These are phyloP conservation scores for Xylariaceae sp. DNA, from an alignment of 2,329 filamentous ascomycete species.

Conservation along the genomic window DNA sequence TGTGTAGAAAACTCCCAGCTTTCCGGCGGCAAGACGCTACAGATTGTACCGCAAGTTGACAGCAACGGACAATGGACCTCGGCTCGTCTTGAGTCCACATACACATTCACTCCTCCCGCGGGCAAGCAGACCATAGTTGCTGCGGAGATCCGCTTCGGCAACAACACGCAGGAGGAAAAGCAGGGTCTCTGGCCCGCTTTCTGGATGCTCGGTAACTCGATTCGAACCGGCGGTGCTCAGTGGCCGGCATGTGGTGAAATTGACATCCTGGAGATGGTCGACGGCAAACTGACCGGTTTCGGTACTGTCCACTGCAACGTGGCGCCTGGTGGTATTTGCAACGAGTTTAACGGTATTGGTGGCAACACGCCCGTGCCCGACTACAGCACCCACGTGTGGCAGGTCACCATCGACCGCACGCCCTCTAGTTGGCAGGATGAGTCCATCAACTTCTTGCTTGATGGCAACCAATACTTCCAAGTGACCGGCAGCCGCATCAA, in stretches of 20 bases:
- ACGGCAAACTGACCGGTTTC: conserved; percentile 43
- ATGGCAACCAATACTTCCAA: conserved; percentile 42
- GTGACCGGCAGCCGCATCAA: conserved; percentile 41
- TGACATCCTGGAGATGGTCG: conserved; percentile 48
- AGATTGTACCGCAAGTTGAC: conserved; percentile 47
- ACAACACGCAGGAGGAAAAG: conserved; percentile 37
- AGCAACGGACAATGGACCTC: conserved; percentile 45
- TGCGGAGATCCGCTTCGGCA: conserved; percentile 44
- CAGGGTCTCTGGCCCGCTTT: conserved; percentile 52
- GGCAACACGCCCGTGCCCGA: conserved; percentile 39
- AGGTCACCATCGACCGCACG: conserved; percentile 44
- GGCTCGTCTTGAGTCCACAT: conserved; percentile 46
- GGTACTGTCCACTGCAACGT: conserved; percentile 48
- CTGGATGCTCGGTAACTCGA: conserved; percentile 47
- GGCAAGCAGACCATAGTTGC: conserved; percentile 42
- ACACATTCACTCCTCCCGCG: conserved; percentile 42
- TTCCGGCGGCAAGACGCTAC: conserved; percentile 48
- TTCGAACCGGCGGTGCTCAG: conserved; percentile 39
- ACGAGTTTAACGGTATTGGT: conserved; percentile 43
- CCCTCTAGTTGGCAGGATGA: conserved; percentile 42
- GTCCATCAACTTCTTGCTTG: conserved; percentile 47
- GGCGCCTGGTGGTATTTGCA: conserved; percentile 43
- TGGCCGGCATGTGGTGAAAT: conserved; percentile 51
- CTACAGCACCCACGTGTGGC: conserved; percentile 47
- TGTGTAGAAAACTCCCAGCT: conserved; percentile 43